phyloP scores from a whole-genome alignment of 2,329 filamentous ascomycete species.

The Tolypocladium capitatum region DNA sequence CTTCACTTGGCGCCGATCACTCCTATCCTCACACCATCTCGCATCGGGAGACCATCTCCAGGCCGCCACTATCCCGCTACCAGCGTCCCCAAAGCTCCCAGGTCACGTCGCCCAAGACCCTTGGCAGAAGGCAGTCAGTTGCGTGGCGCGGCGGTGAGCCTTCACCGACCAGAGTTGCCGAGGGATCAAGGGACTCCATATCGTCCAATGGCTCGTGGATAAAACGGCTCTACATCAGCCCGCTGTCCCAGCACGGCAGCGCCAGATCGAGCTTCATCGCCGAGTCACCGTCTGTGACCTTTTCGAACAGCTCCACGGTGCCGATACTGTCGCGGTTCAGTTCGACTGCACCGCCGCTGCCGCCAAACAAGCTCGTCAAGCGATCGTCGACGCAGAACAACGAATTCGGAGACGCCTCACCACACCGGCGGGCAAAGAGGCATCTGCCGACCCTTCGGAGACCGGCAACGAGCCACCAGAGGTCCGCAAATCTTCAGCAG shows the following conservation, averaged over 20 bases:
- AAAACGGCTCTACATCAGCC: conserved; percentile 53
- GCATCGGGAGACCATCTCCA: conserved; percentile 17
- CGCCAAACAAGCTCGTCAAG: conserved; percentile 69
- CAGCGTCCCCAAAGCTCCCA: conserved; percentile 26
- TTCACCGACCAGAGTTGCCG: conserved; percentile 22
- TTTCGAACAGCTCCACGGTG: conserved; percentile 53
- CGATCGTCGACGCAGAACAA: conserved; percentile 43
- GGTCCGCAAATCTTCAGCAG: conserved; percentile 56
- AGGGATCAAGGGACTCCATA: conserved; percentile 39
- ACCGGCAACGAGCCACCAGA: conserved; percentile 68
- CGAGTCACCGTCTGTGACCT: conserved; percentile 50
- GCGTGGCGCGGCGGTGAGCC: conserved; percentile 26
- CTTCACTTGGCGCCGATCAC: conserved; percentile 17
- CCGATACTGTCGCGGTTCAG: conserved; percentile 40
- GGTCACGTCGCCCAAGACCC: conserved; percentile 24
- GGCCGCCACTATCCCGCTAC: conserved; percentile 23
- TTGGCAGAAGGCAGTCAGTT: conserved; percentile 29
- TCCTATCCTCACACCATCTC: conserved; percentile 16
- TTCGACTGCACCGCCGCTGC: conserved; percentile 28
- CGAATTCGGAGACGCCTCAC: conserved; percentile 23
- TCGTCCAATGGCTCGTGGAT: conserved; percentile 60
- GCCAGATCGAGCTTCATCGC: conserved; percentile 50
- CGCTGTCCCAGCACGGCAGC: conserved; percentile 51
- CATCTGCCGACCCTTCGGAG: conserved; percentile 54
- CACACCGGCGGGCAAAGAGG: conserved; percentile 39